Conservation (phyloP, 768 basidiomycete genomes). For the Albatrellus ellisii region DNA sequence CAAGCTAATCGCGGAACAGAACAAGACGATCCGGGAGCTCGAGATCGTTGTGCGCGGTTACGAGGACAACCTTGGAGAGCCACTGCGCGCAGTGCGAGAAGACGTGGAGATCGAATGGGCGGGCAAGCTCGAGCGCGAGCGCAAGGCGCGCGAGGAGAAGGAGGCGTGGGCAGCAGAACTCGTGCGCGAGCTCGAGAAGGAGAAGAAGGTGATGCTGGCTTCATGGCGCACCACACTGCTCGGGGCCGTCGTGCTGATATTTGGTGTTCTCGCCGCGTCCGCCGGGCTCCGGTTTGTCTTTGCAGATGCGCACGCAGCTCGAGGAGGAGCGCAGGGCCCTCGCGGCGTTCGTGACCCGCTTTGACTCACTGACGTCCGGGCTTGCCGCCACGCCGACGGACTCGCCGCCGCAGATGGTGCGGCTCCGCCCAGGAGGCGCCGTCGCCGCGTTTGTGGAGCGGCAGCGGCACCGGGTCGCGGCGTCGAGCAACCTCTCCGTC, state of each 20-base stretch:
- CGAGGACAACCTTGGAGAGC: conserved; percentile 62
- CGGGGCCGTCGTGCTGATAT: background rate
- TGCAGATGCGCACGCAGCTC: conserved; percentile 42
- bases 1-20: conserved; percentile 56
- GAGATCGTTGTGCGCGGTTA: conserved; percentile 61
- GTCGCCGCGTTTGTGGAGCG: conserved; percentile 35
- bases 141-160: conserved; percentile 47
- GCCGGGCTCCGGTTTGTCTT: background rate
- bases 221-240: background rate
- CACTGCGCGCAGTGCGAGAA: conserved; percentile 48
- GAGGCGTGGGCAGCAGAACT: conserved; percentile 65
- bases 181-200: conserved; percentile 64
- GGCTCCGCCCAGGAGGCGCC: conserved; percentile 40
- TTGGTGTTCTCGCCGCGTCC: background rate
- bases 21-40: conserved; percentile 63
- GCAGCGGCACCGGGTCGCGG: conserved; percentile 22
- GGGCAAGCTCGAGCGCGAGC: conserved; percentile 44
- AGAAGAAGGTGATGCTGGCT: conserved; percentile 43
- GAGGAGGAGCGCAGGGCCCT: conserved; percentile 72
- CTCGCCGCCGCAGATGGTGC: conserved; percentile 16
- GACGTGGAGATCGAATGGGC: conserved; percentile 69
- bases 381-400: conserved; percentile 3
- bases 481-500: conserved; percentile 16
- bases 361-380: conserved; percentile 56
- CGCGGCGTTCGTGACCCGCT: conserved; percentile 69